phyloP scores from a whole-genome alignment of 2,329 filamentous ascomycete genomes.

The Aspergillus bombycis region DNA sequence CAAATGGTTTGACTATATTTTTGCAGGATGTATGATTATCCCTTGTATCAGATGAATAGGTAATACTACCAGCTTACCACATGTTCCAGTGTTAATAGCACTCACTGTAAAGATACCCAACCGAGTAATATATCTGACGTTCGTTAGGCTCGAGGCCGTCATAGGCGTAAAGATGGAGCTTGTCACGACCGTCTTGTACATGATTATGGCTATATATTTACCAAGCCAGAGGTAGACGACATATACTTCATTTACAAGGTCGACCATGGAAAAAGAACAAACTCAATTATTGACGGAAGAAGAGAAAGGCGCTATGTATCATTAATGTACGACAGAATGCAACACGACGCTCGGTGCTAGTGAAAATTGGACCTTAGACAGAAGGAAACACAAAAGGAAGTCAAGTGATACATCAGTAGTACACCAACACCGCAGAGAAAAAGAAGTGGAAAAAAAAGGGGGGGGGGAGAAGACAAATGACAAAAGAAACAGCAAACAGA shows the following conservation, averaged over 20 bases:
- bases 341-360: conserved; percentile 8
- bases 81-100: too few relatives aligned
- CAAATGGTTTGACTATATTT: too few relatives aligned
- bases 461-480: conserved; percentile 12
- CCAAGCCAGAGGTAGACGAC: background rate
- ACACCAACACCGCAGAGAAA: conserved; percentile 17
- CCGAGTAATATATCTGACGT: too few relatives aligned
- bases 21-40: too few relatives aligned
- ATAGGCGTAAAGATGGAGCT: too few relatives aligned
- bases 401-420: conserved; percentile 10
- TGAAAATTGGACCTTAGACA: conserved; percentile 6
- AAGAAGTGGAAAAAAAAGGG: conserved; percentile 10
- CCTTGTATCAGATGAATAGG: too few relatives aligned
- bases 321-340: conserved; percentile 23
- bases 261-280: conserved; percentile 3
- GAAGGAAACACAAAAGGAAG: conserved; percentile 13
- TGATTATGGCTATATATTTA: background rate
- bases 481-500: background rate
- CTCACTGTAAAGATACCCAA: too few relatives aligned
- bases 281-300: conserved; percentile 23
- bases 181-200: background rate
- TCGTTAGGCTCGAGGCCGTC: too few relatives aligned
- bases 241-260: background rate
- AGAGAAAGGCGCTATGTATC: conserved; percentile 29
- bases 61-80: too few relatives aligned